Percentiles rank a stretch among this genome's conserved stretches.
phyloP scores from a whole-genome alignment of 441 rosid genomes.

The Gossypium armourianum region DNA sequence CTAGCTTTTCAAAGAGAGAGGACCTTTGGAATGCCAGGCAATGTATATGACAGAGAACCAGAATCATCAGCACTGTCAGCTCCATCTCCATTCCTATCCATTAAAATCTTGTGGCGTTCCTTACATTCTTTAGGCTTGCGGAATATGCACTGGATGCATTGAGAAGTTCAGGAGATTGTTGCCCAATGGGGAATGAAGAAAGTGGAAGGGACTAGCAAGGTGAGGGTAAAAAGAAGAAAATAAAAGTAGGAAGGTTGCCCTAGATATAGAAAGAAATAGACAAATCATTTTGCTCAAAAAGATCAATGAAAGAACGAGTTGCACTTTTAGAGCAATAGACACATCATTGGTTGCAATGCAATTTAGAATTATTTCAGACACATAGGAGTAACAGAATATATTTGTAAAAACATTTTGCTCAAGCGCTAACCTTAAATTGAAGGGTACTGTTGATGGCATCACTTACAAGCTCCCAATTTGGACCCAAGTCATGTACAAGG shows the following conservation, averaged over 20 bases:
- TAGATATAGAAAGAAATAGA: background rate
- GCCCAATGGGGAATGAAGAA: background rate
- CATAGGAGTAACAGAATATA: conserved; percentile 5
- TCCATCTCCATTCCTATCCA: conserved; percentile 89
- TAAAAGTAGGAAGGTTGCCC: background rate
- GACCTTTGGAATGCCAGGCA: conserved; percentile 99
- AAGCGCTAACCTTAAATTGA: conserved; percentile 65
- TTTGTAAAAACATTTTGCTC: background rate
- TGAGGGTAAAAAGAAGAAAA: background rate
- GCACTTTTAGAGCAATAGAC: conserved; percentile 2
- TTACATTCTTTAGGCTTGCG: conserved; percentile 89
- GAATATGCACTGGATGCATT: conserved; percentile 56
- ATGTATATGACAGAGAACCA: conserved; percentile 86
- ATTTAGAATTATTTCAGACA: conserved; percentile 2
- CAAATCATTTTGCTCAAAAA: background rate
- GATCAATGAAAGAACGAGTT: conserved; percentile 1
- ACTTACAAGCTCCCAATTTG: conserved; percentile 97
- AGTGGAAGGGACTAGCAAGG: background rate
- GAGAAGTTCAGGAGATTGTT: conserved; percentile 14
- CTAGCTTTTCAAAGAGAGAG: background rate
- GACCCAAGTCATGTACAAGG: conserved; percentile 98
- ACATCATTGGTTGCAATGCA: background rate
- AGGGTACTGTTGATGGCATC: conserved; percentile 84
- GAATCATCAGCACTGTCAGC: conserved; percentile 99
- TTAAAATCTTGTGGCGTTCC: conserved; percentile 85